Base-by-base conservation (phyloP, 1,139 yeast genomes). In the Candida tropicalis region DNA sequence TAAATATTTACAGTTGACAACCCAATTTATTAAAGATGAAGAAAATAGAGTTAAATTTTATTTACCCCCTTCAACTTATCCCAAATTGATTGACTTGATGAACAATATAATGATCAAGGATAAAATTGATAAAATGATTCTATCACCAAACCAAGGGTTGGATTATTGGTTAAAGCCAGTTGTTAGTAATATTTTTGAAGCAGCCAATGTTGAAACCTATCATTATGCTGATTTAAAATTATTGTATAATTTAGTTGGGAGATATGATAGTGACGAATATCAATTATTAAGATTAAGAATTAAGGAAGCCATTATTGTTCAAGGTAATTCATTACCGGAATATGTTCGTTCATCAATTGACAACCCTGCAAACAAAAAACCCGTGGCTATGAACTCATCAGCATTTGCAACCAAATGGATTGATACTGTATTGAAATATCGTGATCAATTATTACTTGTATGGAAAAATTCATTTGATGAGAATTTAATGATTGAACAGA, bases 321-420 rank as follows among this genome's bases (percentile, higher is more conserved):
- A 71, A 50, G 77, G 77, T 1, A 42, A 44, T 22, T 51, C 55
- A 37, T 54, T 73, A 20, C 68, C 75, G 0, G 55, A 49, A 2
- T 52, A 58, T 27, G 65, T 70, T 3, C 54, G 60, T 55, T 51
- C 58, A 47, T 38, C 61, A 51, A 45, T 52, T 4, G 55, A 50
- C 9, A 33, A 20, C 2, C 13, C 41, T 1, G 28, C 35, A 3
- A 52, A 41, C 41, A 45, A 35, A 41, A 50, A 38, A 23, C 43
- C 36, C 36, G 37, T 35, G 16, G 49, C 20, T 40, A 43, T 43
- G 2, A 39, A 40, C 35, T 65, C 72, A 4, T 69, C 84, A 0
- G 64, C 70, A 4, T 79, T 79, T 51, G 93, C 96, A 0, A 70
- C 79, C 3, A 71, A 73, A 44, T 90, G 96, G 95, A 78, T 88